Evolutionary conservation across 441 rosid species (phyloP), one percentile per base, ranked within the genome.

Genomic region (Gossypium gossypioides): DNA sequence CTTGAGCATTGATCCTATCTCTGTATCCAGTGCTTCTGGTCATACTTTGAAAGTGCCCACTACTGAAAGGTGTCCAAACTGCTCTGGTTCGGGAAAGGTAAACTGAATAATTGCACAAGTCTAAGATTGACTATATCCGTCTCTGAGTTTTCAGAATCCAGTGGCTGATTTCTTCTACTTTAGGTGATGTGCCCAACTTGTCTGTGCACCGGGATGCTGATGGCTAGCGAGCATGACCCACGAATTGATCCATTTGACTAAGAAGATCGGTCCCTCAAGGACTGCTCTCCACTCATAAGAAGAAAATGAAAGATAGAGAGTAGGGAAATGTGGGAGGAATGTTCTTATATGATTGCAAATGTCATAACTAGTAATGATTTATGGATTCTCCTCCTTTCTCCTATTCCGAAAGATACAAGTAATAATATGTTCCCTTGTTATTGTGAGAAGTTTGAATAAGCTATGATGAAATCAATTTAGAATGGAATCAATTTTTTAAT

Each of bases 1-100:
- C 81, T 75, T 90, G 83, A 85, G 83, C 76, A 64, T 76, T 70
- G 85, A 92, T 80, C 88, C 90, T 21, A 77, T 88, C 65, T 80
- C 89, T 15, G 67, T 75, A 44, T 75, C 89, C 27, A 81, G 77
- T 81, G 82, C 81, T 79, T 71, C 88, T 54, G 83, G 84, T 76
- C 74, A 42, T 29, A 87, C 88, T 69, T 65, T 89, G 74, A 86
- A 48, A 78, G 86, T 78, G 46, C 91, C 96, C 32, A 84, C 83
- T 7, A 85, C 92, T 13, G 79, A 74, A 76, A 86, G 97, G 75
- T 91, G 99, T 84, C 74, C 69, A 10, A 90, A 87, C 76, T 94
- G 97, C 86, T 94, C 99, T 1, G 97, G 99, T 61, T 84, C 97
- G 29, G 97, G 97, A 81, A 94, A 94, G 96, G 97, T 94, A 82